These are phyloP conservation scores for Zalaria obscura DNA, from an alignment of 2,329 filamentous ascomycete species.

Conservation along the genomic window DNA sequence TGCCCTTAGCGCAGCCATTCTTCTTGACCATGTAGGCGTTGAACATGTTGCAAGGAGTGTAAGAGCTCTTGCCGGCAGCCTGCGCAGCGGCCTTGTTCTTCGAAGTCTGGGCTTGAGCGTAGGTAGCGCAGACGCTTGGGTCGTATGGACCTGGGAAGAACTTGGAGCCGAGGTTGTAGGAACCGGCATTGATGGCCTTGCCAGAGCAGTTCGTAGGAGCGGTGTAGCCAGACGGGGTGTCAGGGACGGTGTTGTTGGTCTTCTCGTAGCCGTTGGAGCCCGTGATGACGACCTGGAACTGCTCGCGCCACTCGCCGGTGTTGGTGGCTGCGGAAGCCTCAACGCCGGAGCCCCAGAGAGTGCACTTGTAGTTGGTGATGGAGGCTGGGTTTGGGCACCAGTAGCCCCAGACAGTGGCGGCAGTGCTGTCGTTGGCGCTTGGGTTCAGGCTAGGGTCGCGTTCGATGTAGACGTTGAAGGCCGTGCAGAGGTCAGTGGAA, in stretches of 20 bases:
- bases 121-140: slow-evolving; percentile 13
- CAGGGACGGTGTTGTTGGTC: slow-evolving; percentile 8
- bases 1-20: slow-evolving; percentile 13
- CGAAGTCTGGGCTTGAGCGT: slow-evolving; percentile 9
- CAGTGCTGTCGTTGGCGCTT: slow-evolving; percentile 12
- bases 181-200: slow-evolving; percentile 6
- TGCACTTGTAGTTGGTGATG: slow-evolving; percentile 25
- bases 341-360: slow-evolving; percentile 22
- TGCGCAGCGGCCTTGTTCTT: slow-evolving; percentile 10
- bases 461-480: slow-evolving; percentile 22
- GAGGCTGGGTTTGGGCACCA: slow-evolving; percentile 22
- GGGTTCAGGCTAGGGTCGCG: slow-evolving; percentile 19
- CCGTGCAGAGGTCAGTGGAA: slow-evolving; percentile 15
- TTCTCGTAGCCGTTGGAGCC: slow-evolving; percentile 16
- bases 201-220: slow-evolving; percentile 5
- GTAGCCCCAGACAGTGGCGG: slow-evolving; percentile 10
- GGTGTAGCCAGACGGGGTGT: not conserved
- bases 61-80: slow-evolving; percentile 7
- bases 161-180: slow-evolving; percentile 11
- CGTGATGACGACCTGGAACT: slow-evolving; percentile 16
- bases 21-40: slow-evolving; percentile 16
- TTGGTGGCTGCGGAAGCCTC: slow-evolving; percentile 14
- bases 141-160: slow-evolving; percentile 20
- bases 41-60: slow-evolving; percentile 15
- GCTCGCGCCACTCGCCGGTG: slow-evolving; percentile 11